phyloP scores from a whole-genome alignment of 306 rosid species.

The Glycyrrhiza uralensis region DNA sequence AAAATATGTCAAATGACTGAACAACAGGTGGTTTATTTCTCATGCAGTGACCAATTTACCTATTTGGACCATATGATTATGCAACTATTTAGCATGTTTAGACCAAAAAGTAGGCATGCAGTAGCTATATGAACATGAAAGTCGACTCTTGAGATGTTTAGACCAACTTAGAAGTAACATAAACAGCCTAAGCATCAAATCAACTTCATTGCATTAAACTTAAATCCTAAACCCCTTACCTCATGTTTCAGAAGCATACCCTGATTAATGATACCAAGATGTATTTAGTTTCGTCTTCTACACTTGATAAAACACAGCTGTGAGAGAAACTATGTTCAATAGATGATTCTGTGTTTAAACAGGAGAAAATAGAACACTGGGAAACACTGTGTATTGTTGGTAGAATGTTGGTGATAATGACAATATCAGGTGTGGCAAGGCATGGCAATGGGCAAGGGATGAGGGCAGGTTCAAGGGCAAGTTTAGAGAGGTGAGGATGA shows the following conservation, averaged over 20 bases:
- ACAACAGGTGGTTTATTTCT: neutral
- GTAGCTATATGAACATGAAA: neutral
- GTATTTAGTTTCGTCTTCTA: neutral
- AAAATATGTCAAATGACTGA: neutral
- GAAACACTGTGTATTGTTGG: neutral
- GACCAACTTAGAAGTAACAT: neutral
- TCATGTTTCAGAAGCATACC: neutral
- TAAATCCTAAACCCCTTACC: neutral
- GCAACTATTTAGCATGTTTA: neutral
- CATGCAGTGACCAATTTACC: neutral
- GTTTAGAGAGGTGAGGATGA: neutral
- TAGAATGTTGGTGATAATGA: neutral
- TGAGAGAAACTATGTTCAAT: neutral
- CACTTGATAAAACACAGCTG: neutral
- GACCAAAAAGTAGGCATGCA: neutral
- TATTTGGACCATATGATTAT: neutral
- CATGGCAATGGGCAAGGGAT: too few species aligned
- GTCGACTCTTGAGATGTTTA: neutral
- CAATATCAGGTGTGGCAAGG: neutral
- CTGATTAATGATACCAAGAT: neutral
- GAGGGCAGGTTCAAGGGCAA: neutral
- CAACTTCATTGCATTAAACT: neutral
- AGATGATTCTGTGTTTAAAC: neutral
- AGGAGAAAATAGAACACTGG: neutral
- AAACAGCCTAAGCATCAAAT: neutral